Evolutionary conservation across 805 yeast genomes (phyloP).

Genomic region (Candida tibetensis): DNA sequence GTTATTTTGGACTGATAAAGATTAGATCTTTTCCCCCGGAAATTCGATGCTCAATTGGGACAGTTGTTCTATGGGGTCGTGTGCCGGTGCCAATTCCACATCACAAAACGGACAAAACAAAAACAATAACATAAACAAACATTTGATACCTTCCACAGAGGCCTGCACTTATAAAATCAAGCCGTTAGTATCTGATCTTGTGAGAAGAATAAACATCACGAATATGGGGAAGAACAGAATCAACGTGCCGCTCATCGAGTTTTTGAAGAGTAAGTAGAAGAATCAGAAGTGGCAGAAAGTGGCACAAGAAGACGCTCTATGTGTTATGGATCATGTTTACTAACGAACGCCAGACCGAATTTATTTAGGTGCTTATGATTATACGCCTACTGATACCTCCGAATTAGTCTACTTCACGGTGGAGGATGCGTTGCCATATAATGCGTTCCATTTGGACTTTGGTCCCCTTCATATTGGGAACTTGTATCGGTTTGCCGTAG

Average conservation of each 20-base stretch:
- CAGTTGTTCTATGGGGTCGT: too few species aligned
- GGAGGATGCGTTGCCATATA: conserved; percentile 88
- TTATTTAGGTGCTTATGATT: conserved; percentile 86
- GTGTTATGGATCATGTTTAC: too few species aligned
- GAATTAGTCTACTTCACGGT: conserved; percentile 84
- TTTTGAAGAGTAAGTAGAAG: conserved; percentile 41
- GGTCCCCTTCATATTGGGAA: conserved; percentile 96
- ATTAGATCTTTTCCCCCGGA: too few species aligned
- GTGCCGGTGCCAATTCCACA: conserved; percentile 3
- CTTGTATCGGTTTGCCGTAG: conserved; percentile 91
- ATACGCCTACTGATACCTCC: conserved; percentile 70
- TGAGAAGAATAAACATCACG: too few species aligned
- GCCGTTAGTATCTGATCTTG: too few species aligned
- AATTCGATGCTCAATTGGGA: too few species aligned
- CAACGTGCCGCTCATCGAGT: conserved; percentile 40
- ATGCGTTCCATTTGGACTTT: conserved; percentile 93
- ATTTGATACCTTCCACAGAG: too few species aligned
- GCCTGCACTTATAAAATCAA: too few species aligned
- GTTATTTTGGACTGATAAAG: too few species aligned
- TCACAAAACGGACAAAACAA: conserved; percentile 3
- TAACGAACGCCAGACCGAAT: conserved; percentile 50
- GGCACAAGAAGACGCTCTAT: too few species aligned
- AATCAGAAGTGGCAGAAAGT: too few species aligned
- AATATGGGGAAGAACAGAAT: conserved; percentile 17
- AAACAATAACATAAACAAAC: conserved; percentile 3